A percentile compares a stretch with the other conserved stretches of the same genome.
Evolutionary conservation across 345 rosid genomes (phyloP).

Genomic region (Gossypium australe): DNA sequence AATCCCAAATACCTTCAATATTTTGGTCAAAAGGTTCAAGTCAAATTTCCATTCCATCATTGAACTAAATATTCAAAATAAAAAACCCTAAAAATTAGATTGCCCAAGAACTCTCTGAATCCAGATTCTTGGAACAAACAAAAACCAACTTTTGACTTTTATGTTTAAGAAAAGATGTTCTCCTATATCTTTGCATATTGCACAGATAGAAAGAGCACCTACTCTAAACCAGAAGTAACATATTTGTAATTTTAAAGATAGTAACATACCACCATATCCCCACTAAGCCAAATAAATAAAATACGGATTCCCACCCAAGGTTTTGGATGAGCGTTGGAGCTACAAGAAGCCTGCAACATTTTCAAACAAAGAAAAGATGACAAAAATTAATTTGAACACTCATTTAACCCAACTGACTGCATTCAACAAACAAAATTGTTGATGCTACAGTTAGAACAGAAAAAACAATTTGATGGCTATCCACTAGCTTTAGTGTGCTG

Average conservation of each 20-base stretch:
- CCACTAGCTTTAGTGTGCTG: background rate
- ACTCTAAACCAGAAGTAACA: conserved; percentile 7
- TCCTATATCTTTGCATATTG: conserved; percentile 4
- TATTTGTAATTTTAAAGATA: background rate
- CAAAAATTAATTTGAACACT: conserved; percentile 1
- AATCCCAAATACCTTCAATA: conserved; percentile 72
- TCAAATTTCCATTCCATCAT: conserved; percentile 16
- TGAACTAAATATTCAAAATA: background rate
- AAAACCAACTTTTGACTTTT: background rate
- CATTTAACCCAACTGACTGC: background rate
- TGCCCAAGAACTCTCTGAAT: background rate
- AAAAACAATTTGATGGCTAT: background rate
- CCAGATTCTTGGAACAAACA: background rate
- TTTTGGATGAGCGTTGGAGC: conserved; percentile 86
- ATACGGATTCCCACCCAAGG: conserved; percentile 88
- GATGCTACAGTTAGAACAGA: background rate
- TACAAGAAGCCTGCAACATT: conserved; percentile 76
- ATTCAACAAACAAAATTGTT: background rate
- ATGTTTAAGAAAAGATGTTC: conserved; percentile 6
- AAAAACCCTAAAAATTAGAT: background rate
- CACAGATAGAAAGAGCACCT: background rate
- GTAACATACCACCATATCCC: conserved; percentile 77
- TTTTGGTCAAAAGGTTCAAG: conserved; percentile 20
- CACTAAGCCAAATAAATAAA: conserved; percentile 69
- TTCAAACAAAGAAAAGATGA: conserved; percentile 17